These are phyloP conservation scores for Cercospora zeina DNA, from an alignment of 2,329 filamentous ascomycete genomes.

Conservation along the genomic window DNA sequence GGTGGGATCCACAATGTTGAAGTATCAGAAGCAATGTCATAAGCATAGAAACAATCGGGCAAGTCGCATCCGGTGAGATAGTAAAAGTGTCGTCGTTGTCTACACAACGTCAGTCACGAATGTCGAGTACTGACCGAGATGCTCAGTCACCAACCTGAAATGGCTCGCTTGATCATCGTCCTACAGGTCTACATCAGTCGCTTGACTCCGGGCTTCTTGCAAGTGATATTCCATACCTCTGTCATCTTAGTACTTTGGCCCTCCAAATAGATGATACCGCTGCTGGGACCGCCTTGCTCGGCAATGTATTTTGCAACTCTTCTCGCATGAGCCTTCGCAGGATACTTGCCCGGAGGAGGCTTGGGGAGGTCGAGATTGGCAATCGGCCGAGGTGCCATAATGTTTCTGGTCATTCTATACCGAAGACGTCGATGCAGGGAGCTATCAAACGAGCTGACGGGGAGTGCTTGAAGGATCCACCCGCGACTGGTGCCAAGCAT, in stretches of 20 bases:
- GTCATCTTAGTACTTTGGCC: constrained; percentile 75
- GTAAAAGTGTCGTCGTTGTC: constrained; percentile 72
- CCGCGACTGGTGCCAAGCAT: constrained; percentile 2
- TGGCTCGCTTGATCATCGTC: constrained; percentile 82
- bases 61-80: constrained; percentile 86
- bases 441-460: background rate
- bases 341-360: constrained; percentile 59
- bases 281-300: constrained; percentile 61
- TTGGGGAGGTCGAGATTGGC: constrained; percentile 41
- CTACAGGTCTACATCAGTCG: constrained; percentile 31
- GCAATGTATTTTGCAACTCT: constrained; percentile 79
- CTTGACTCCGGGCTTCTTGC: background rate
- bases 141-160: constrained; percentile 50
- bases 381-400: constrained; percentile 34
- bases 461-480: constrained; percentile 2
- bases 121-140: background rate
- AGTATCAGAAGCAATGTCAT: constrained; percentile 72
- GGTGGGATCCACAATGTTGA: constrained; percentile 91
- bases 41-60: constrained; percentile 78
- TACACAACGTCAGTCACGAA: constrained; percentile 2
- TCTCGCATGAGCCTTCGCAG: constrained; percentile 82
- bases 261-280: constrained; percentile 83
- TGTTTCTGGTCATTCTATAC: constrained; percentile 25
- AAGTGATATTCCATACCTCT: constrained; percentile 51
- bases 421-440: background rate